These are phyloP conservation scores for Multifurca ochricompacta DNA, from an alignment of 768 basidiomycete species.

Conservation along the genomic window DNA sequence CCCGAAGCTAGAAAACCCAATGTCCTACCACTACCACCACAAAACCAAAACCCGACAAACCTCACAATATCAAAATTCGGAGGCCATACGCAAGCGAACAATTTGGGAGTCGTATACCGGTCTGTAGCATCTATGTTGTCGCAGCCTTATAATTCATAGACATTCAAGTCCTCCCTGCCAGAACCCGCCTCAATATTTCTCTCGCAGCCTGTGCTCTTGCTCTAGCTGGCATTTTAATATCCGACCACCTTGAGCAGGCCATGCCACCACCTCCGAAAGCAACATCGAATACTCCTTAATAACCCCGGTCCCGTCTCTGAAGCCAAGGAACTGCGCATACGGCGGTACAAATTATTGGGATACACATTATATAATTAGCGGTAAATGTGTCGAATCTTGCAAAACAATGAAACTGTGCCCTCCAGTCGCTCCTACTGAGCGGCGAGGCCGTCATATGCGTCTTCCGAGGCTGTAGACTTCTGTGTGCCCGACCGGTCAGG, in stretches of 20 bases:
- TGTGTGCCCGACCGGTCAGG: neutral
- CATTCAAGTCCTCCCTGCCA: conserved; percentile 27
- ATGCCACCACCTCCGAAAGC: conserved; percentile 21
- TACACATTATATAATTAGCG: neutral
- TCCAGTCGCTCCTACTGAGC: neutral
- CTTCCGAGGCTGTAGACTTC: conserved; percentile 1
- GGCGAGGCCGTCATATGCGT: conserved; percentile 18
- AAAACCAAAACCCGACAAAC: neutral
- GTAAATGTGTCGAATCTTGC: neutral
- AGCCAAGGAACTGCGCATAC: neutral
- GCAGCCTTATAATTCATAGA: conserved; percentile 14
- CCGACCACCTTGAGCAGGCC: conserved; percentile 27
- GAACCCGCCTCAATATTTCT: conserved; percentile 28
- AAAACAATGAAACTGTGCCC: neutral
- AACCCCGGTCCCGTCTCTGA: neutral
- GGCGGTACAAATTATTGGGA: neutral
- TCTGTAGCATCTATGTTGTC: conserved; percentile 9
- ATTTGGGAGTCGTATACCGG: conserved; percentile 42
- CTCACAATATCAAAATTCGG: neutral
- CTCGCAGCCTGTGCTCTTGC: conserved; percentile 29
- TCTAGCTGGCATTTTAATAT: conserved; percentile 25
- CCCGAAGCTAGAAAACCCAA: too few relatives aligned
- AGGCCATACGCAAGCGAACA: conserved; percentile 23
- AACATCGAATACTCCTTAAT: neutral
- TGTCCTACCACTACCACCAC: conserved; percentile 7